phyloP scores from a whole-genome alignment of 345 rosid species.

The Murraya koenigii region DNA sequence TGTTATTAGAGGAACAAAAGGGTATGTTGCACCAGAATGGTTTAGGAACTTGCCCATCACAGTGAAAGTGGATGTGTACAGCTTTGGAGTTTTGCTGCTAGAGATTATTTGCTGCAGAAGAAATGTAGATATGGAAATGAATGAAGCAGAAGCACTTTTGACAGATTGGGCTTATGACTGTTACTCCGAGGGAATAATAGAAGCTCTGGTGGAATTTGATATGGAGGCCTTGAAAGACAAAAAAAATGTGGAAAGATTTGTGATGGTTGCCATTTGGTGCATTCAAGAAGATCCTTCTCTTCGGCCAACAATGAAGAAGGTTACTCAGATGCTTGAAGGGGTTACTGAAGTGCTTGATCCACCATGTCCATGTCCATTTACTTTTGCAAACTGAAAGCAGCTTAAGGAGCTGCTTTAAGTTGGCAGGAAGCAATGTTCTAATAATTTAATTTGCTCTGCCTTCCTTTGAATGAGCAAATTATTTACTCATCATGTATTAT shows the following conservation, averaged over 20 bases:
- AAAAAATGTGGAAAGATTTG: constrained; percentile 28
- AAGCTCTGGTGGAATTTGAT: constrained; percentile 27
- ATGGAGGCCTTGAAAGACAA: constrained; percentile 23
- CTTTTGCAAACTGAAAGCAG: not conserved
- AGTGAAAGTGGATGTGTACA: constrained; percentile 51
- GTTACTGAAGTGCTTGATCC: constrained; percentile 33
- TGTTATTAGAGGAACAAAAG: constrained; percentile 52
- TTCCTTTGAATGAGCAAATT: not conserved
- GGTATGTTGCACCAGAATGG: constrained; percentile 63
- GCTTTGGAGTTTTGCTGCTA: constrained; percentile 53
- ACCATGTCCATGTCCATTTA: constrained; percentile 29
- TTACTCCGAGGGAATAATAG: constrained; percentile 21
- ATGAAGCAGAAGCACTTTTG: constrained; percentile 38
- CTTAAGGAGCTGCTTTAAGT: not conserved
- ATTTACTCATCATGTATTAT: not conserved
- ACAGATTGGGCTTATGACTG: constrained; percentile 56
- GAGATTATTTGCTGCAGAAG: constrained; percentile 53
- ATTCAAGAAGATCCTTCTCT: constrained; percentile 49
- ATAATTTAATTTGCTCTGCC: not conserved
- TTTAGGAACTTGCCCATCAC: constrained; percentile 49
- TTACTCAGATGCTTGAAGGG: constrained; percentile 61
- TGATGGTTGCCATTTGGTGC: constrained; percentile 58
- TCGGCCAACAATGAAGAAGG: constrained; percentile 53
- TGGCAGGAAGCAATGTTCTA: no score
- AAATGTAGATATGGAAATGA: constrained; percentile 23